phyloP scores from a whole-genome alignment of 1,284 basidiomycete genomes.

The Fomitiporia mediterranea region DNA sequence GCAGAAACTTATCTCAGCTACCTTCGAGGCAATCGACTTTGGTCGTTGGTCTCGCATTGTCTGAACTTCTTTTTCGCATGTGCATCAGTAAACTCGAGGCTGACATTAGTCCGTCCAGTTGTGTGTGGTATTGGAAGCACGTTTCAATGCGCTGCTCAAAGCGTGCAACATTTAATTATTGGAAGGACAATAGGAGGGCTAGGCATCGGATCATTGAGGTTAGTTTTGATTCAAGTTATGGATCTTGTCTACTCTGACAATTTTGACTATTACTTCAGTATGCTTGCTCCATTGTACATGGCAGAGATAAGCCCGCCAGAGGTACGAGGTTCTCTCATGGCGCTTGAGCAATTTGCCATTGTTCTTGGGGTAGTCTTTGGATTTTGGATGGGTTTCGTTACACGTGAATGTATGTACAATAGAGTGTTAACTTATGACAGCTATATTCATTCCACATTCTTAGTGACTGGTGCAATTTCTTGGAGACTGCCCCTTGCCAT shows the following conservation, averaged over 20 bases:
- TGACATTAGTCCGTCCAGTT: constrained; percentile 34
- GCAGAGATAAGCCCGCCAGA: constrained; percentile 80
- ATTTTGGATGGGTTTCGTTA: constrained; percentile 77
- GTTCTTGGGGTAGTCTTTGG: constrained; percentile 74
- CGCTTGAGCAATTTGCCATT: constrained; percentile 76
- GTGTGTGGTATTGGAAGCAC: constrained; percentile 68
- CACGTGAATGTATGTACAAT: constrained; percentile 49
- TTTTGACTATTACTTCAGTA: constrained; percentile 36
- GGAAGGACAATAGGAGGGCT: constrained; percentile 72
- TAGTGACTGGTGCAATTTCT: constrained; percentile 45
- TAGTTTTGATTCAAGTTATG: constrained; percentile 7
- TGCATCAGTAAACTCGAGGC: background rate
- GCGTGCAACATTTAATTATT: constrained; percentile 51
- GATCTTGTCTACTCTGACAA: background rate
- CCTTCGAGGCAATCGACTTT: constrained; percentile 47
- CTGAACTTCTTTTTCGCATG: constrained; percentile 1
- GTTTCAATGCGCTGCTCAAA: constrained; percentile 60
- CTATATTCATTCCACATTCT: constrained; percentile 1
- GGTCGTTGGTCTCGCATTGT: constrained; percentile 26
- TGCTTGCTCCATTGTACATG: constrained; percentile 77
- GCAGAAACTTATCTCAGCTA: constrained; percentile 62
- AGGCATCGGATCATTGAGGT: constrained; percentile 78
- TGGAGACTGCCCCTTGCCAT: constrained; percentile 76
- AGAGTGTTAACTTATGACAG: background rate
- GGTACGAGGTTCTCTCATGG: constrained; percentile 74